phyloP scores from a whole-genome alignment of 2,329 filamentous ascomycete species.

The Monosporascus cannonballus region DNA sequence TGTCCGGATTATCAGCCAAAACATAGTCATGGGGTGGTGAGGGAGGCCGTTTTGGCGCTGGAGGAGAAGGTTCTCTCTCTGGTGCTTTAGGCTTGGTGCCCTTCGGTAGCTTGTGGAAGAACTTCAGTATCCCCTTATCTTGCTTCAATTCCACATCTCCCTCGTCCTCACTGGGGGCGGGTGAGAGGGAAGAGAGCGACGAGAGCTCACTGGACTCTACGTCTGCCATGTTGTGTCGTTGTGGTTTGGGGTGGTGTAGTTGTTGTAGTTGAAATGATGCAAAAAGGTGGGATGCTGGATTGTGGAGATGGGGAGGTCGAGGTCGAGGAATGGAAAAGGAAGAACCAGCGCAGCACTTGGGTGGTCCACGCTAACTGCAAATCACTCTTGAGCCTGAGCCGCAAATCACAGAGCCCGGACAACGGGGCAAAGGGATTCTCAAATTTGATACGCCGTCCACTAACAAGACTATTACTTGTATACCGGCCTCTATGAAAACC shows the following conservation, averaged over 20 bases:
- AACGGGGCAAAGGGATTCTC: conserved; percentile 14
- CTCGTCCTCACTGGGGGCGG: conserved; percentile 46
- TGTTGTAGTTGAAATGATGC: conserved; percentile 8
- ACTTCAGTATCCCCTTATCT: conserved; percentile 59
- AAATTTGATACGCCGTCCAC: conserved; percentile 25
- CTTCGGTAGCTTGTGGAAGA: conserved; percentile 55
- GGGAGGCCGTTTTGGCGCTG: conserved; percentile 70
- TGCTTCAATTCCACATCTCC: conserved; percentile 43
- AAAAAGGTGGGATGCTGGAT: conserved; percentile 3
- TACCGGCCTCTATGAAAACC: neutral
- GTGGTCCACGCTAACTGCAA: conserved; percentile 26
- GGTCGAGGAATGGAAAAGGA: conserved; percentile 17
- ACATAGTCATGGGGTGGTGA: conserved; percentile 89
- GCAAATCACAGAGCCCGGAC: conserved; percentile 14
- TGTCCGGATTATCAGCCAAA: conserved; percentile 83
- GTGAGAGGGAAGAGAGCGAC: conserved; percentile 46
- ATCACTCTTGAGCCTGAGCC: conserved; percentile 24
- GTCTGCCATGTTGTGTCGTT: conserved; percentile 43
- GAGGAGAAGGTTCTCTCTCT: conserved; percentile 56
- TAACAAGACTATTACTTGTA: conserved; percentile 7
- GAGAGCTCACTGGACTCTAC: conserved; percentile 61
- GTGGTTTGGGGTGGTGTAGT: conserved; percentile 2
- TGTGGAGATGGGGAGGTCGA: conserved; percentile 16
- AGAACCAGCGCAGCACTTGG: conserved; percentile 20
- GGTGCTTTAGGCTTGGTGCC: conserved; percentile 32